phyloP scores from a whole-genome alignment of 1,284 basidiomycete genomes.

The Erythrobasidium hasegawianum region DNA sequence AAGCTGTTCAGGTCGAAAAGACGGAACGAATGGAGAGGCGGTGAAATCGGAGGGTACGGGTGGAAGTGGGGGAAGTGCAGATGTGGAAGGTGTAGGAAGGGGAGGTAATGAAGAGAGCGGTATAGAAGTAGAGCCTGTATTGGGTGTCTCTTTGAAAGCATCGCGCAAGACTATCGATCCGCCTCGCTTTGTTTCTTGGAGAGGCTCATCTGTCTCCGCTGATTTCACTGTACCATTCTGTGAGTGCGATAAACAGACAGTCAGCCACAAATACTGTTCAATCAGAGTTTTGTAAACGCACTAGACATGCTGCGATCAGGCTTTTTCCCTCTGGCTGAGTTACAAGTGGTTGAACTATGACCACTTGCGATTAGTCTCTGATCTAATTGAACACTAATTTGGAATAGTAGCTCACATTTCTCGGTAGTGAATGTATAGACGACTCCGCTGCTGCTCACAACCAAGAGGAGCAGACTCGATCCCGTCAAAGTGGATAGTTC shows the following conservation, averaged over 20 bases:
- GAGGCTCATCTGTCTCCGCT: constrained; percentile 5
- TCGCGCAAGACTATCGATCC: constrained; percentile 17
- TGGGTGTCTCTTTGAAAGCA: background rate
- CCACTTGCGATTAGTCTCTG: background rate
- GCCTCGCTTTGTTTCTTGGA: background rate
- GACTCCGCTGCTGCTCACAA: constrained; percentile 28
- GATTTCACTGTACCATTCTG: constrained; percentile 27
- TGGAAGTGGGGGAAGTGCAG: background rate
- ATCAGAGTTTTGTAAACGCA: background rate
- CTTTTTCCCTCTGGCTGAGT: constrained; percentile 25
- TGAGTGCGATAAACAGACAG: too few relatives aligned
- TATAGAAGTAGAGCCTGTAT: too few relatives aligned
- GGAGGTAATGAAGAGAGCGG: background rate
- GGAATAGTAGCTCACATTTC: constrained; percentile 17
- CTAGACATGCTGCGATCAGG: constrained; percentile 32
- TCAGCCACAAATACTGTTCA: background rate
- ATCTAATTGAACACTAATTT: too few relatives aligned
- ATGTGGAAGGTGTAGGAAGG: background rate
- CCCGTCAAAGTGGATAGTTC: constrained; percentile 26
- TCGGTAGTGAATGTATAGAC: constrained; percentile 29
- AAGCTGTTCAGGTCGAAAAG: background rate
- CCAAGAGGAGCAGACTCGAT: constrained; percentile 17
- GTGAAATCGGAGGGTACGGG: background rate
- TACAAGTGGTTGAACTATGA: constrained; percentile 24
- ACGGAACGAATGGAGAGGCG: background rate